Evolutionary conservation across 768 basidiomycete genomes (phyloP).

Genomic region (Chlorophyllum brunneum): DNA sequence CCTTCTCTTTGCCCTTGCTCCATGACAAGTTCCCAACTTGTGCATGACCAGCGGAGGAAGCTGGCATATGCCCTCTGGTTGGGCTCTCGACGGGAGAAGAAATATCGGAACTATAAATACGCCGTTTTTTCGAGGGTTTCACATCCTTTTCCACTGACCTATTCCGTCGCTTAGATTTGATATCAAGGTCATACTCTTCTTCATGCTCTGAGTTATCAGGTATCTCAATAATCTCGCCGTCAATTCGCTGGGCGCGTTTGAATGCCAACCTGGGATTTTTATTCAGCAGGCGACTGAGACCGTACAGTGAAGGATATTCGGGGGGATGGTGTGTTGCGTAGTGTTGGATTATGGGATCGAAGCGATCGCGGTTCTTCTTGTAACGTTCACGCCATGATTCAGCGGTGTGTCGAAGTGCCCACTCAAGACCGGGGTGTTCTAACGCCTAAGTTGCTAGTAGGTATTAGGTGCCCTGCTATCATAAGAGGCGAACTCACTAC

Average conservation of each 20-base stretch:
- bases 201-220: conserved; percentile 5
- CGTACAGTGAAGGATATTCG: conserved; percentile 18
- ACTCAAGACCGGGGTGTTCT: conserved; percentile 23
- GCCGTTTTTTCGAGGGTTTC: neutral
- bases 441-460: conserved; percentile 13
- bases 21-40: neutral
- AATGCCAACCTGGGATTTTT: conserved; percentile 1
- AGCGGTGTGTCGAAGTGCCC: conserved; percentile 40
- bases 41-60: neutral
- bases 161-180: neutral
- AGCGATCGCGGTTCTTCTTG: conserved; percentile 30
- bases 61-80: neutral
- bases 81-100: neutral
- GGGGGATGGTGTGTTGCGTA: conserved; percentile 20
- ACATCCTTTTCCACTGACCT: neutral
- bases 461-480: neutral
- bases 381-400: conserved; percentile 48
- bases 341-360: conserved; percentile 32
- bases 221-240: conserved; percentile 13
- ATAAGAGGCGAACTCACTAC: conserved; percentile 23
- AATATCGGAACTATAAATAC: neutral
- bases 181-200: neutral
- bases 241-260: too few species aligned
- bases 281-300: conserved; percentile 22
- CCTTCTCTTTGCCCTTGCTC: conserved; percentile 1